Base-by-base conservation (phyloP, 2,329 filamentous ascomycete species). In the Aspergillus sp. region DNA sequence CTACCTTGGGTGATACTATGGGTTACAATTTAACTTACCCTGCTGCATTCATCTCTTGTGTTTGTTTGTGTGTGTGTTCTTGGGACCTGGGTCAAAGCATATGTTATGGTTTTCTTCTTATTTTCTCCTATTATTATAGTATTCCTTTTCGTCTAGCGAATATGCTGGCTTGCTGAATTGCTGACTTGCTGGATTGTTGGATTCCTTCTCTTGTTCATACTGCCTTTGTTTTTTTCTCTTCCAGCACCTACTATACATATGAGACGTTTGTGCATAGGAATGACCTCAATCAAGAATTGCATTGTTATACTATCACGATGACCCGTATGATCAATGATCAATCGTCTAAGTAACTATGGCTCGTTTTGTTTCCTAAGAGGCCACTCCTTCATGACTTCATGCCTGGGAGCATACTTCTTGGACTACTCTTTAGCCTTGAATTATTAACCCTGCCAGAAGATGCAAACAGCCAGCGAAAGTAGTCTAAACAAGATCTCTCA, bases 91-190 rank as follows among this genome's bases (percentile, higher is more conserved):
- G 19, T 19, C 48, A 36, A 51, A 52, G 55, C 51, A 54, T 53
- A 36, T 49, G 44, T 47, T 50, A 56, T 55, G 57, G 51, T 48
- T 54, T 52, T 52, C 8, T 30, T 50, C n/a, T 41, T 36, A 10
- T 41, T 4, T 7, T 45, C 32, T 45, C 4, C 38, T 41, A 38
- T 29, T 43, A 29, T 43, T 41, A 19, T 19, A 19, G 19, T 19
- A 19, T 19, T 19, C 1, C 19, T 19, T 19, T 19, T 19, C 19
- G 19, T 19, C 19, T 19, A 19, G 19, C 19, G 19, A 19, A 19
- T 19, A 19, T 19, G 19, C 19, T 19, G 19, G 19, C 19, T 19
- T 19, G 19, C 19, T 19, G 19, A 19, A 19, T 19, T 19, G 19
- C 19, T 19, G 19, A 19, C 19, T 19, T 19, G 19, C 19, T 19